Percentiles rank a stretch among this genome's conserved stretches.
These are phyloP conservation scores for Sextonia rubra DNA, from an alignment of 164 flowering plant species.

Conservation along the genomic window DNA sequence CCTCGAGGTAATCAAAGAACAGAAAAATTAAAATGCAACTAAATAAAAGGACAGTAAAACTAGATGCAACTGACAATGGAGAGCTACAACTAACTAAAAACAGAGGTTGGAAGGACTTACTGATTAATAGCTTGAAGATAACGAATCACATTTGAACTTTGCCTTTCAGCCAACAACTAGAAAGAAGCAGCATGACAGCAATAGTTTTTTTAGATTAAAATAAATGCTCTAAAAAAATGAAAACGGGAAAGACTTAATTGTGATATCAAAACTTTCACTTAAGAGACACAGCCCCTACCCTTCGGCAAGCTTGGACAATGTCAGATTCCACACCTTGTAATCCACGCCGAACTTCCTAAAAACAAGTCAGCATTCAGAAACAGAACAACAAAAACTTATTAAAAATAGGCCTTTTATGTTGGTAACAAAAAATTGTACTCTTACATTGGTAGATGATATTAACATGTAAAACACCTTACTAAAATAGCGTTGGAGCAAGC, in stretches of 20 bases:
- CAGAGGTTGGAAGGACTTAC: conserved; percentile 24
- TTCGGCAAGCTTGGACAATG: conserved; percentile 31
- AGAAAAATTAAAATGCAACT: background rate
- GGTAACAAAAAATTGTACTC: background rate
- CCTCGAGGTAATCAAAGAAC: background rate
- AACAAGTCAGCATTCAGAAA: background rate
- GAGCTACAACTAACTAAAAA: background rate
- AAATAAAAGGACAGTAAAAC: no score
- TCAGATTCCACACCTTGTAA: conserved; percentile 28
- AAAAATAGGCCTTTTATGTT: background rate
- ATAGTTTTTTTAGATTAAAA: no score
- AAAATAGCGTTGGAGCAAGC: conserved; percentile 62
- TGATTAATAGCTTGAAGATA: conserved; percentile 59
- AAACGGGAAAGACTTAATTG: no score
- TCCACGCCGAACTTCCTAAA: conserved; percentile 27
- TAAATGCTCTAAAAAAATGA: no score
- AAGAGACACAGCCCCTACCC: conserved; percentile 14
- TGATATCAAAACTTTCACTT: background rate
- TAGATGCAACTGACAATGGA: no score
- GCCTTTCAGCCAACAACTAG: conserved; percentile 63
- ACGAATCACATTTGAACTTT: conserved; percentile 54
- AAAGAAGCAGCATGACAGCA: no score
- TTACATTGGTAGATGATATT: background rate
- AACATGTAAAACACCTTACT: conserved; percentile 48
- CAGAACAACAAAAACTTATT: background rate